These are phyloP conservation scores for Rhododendron henanense DNA, from an alignment of 148 eudicot genomes.

Conservation along the genomic window DNA sequence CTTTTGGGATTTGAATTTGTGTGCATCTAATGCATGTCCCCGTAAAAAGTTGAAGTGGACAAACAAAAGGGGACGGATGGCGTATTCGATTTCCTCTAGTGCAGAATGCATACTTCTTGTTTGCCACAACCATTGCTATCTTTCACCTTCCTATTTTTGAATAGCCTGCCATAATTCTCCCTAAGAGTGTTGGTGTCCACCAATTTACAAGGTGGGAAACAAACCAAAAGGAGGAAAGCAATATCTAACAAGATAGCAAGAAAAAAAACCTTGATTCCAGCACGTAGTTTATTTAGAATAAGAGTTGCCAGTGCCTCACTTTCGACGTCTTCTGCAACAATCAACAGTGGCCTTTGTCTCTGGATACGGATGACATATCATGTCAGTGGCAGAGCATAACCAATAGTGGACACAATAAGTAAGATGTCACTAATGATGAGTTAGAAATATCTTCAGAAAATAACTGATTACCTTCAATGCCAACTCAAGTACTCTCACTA, in stretches of 20 bases:
- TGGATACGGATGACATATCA: slow-evolving; percentile 22
- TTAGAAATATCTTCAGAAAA: background rate
- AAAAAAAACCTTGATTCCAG: slow-evolving; percentile 73
- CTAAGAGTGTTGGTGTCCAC: background rate
- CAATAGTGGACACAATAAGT: too few species aligned
- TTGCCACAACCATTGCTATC: background rate
- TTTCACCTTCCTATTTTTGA: background rate
- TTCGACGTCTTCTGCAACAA: slow-evolving; percentile 68
- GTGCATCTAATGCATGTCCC: background rate
- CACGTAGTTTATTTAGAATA: slow-evolving; percentile 84
- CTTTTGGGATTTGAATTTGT: background rate
- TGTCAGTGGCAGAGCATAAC: background rate
- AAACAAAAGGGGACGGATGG: background rate
- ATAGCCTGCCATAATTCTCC: background rate
- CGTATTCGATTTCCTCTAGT: background rate
- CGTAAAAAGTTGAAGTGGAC: background rate
- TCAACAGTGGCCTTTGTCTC: slow-evolving; percentile 65
- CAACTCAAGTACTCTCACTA: slow-evolving; percentile 72
- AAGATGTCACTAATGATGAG: background rate
- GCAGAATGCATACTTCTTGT: background rate
- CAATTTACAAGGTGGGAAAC: background rate
- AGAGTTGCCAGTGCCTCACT: slow-evolving; percentile 76
- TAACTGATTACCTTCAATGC: slow-evolving; percentile 70
- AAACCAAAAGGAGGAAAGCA: background rate
- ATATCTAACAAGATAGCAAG: background rate